Evolutionary conservation across 805 yeast genomes (phyloP), one percentile per base, ranked within the genome.

Genomic region (Cephaloascus albidus): DNA sequence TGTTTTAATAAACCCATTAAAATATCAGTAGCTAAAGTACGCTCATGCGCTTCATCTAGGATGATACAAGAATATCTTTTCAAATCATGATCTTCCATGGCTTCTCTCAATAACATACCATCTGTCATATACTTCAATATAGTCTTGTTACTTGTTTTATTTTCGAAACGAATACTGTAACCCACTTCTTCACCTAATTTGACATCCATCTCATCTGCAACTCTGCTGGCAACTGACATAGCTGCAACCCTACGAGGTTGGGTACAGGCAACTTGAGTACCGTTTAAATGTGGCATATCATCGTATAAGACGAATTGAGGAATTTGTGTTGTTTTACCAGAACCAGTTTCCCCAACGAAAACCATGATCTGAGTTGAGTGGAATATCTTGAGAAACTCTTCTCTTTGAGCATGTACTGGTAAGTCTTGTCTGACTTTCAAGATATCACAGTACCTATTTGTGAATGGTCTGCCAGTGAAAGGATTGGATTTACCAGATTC

Each of bases 241-340:
- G 98, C 97, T 16, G 98, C 98, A 49, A 90, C 97, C 64, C 98
- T 80, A 68, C 98, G 79, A 15, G 98, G 98, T 61, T 78, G 90
- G 0, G 97, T 89, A 78, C 96, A 89, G 1, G 96, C 97, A 40
- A 90, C 90, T 62, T 81, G 90, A 14, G 79, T 79, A 4, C 90
- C 89, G 38, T 65, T 64, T 48, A 87, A 66, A 53, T 87, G 96
- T 15, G 97, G 96, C 74, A 90, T 74, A 50, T 89, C 97, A 57
- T 93, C 97, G 52, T 76, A 87, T 37, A 81, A 65, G 18, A 90
- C 96, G 62, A 89, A 93, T 63, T 90, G 98, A 3, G 98, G 97
- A 46, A 90, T 89, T 65, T 90, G 98, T 1, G 98, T 90, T 19
- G 97, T 90, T 62, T 90, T 90, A 76, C 98, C 98, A 23, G 96